Conservation (phyloP, 2,329 filamentous ascomycete genomes). For the Stagonosporopsis cucurbitacearum region DNA sequence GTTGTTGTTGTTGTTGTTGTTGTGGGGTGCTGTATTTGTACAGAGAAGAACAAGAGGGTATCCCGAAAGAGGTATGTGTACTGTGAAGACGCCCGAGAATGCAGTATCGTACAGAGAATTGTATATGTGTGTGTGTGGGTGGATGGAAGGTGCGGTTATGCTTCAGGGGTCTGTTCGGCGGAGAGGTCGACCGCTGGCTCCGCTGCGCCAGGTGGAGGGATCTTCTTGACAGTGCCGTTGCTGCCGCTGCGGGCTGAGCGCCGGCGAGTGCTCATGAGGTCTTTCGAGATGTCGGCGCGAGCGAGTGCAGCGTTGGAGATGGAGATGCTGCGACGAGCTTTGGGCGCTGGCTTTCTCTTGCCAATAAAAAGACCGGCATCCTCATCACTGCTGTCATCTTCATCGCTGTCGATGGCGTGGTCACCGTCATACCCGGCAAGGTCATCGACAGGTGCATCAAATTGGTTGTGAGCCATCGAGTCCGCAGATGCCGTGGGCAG, state of each 20-base stretch:
- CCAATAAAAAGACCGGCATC: conserved; percentile 51
- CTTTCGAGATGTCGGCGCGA: conserved; percentile 35
- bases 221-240: conserved; percentile 59
- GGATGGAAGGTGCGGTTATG: background rate
- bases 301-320: conserved; percentile 48
- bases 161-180: conserved; percentile 8
- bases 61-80: conserved; percentile 6
- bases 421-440: conserved; percentile 51
- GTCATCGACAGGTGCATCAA: conserved; percentile 36
- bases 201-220: conserved; percentile 37
- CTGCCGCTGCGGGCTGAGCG: conserved; percentile 56
- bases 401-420: conserved; percentile 52
- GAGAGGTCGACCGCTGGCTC: background rate
- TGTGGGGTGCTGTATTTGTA: conserved; percentile 15
- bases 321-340: conserved; percentile 45
- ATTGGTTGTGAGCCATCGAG: conserved; percentile 44
- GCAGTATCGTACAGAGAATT: conserved; percentile 16
- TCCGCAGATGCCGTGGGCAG: conserved; percentile 41
- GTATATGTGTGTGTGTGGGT: background rate
- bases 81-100: conserved; percentile 12
- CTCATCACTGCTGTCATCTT: conserved; percentile 49
- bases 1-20: too few species aligned
- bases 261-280: conserved; percentile 38
- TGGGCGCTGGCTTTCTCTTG: conserved; percentile 44
- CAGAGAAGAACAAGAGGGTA: conserved; percentile 16